Conservation (phyloP, 352 stramenopile species). For the Peronospora farinosa region DNA sequence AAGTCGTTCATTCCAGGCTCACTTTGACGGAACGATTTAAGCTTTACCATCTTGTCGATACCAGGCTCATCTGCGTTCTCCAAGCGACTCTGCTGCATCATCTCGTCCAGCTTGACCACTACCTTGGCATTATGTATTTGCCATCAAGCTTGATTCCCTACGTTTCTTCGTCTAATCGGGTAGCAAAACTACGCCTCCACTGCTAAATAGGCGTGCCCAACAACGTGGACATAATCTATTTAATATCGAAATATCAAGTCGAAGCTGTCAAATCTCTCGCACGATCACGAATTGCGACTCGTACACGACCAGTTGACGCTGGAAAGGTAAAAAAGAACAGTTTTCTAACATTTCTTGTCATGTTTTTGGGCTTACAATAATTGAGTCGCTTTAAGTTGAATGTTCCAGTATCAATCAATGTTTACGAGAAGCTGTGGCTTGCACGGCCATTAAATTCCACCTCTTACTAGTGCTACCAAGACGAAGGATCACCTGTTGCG, state of each 20-base stretch:
- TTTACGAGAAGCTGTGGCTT: slow-evolving; percentile 63
- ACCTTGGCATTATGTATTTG: slow-evolving; percentile 62
- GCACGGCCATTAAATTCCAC: slow-evolving; percentile 79
- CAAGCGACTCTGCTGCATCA: slow-evolving; percentile 54
- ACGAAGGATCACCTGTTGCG: slow-evolving; percentile 85
- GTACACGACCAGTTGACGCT: too few relatives aligned
- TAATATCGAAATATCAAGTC: too few relatives aligned
- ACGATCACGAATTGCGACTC: too few relatives aligned
- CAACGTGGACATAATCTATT: too few relatives aligned
- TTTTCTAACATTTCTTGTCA: not conserved
- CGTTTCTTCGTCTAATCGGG: slow-evolving; percentile 63
- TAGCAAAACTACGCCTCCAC: slow-evolving; percentile 26
- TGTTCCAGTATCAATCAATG: slow-evolving; percentile 52
- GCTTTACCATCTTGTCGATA: slow-evolving; percentile 32
- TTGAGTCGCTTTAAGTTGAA: not conserved
- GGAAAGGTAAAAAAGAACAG: slow-evolving; percentile 19
- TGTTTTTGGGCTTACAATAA: not conserved
- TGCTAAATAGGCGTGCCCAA: not conserved
- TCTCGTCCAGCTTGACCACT: slow-evolving; percentile 58
- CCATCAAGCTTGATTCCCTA: slow-evolving; percentile 47
- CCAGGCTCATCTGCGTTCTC: slow-evolving; percentile 44
- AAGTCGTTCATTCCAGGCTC: too few relatives aligned
- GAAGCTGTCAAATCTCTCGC: too few relatives aligned
- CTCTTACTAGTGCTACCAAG: slow-evolving; percentile 75
- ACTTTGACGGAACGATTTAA: too few relatives aligned